A percentile compares a stretch with the other conserved stretches of the same genome.
Evolutionary conservation across 495 filamentous ascomycete genomes (phyloP).

Genomic region (Aspergillus conjunctus): DNA sequence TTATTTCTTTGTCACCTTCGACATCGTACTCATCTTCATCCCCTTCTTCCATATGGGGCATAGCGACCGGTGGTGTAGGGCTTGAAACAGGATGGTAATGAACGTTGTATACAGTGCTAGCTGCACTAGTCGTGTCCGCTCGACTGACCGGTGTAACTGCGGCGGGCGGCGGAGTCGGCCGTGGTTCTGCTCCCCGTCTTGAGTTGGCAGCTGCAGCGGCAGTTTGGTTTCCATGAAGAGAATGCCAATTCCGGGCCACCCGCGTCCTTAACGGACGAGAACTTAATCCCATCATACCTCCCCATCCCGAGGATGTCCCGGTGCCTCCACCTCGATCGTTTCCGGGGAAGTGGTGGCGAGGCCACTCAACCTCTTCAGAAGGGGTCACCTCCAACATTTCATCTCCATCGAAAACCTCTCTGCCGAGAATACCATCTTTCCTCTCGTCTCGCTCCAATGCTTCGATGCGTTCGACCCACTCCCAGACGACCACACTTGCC

Average conservation of each 20-base stretch:
- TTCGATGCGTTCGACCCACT: conserved; percentile 99
- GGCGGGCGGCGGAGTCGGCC: conserved; percentile 64
- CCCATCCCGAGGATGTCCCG: conserved; percentile 49
- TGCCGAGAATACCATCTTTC: conserved; percentile 90
- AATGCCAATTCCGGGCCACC: conserved; percentile 33
- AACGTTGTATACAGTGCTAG: conserved; percentile 84
- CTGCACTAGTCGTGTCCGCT: conserved; percentile 73
- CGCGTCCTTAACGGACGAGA: conserved; percentile 44
- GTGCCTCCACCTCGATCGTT: conserved; percentile 42
- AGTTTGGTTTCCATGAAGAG: conserved; percentile 21
- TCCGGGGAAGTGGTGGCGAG: conserved; percentile 38
- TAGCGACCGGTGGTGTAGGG: conserved; percentile 57
- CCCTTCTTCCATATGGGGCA: conserved; percentile 44
- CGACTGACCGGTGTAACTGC: conserved; percentile 72
- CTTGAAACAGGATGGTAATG: conserved; percentile 77
- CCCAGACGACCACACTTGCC: conserved; percentile 97
- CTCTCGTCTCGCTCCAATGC: conserved; percentile 93
- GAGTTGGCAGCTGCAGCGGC: conserved; percentile 23
- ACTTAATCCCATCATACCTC: conserved; percentile 43
- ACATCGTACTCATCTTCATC: conserved; percentile 32
- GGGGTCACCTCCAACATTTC: conserved; percentile 85
- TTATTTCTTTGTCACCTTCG: conserved; percentile 32
- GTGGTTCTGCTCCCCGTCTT: conserved; percentile 34
- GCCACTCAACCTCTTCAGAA: conserved; percentile 59
- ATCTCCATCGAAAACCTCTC: conserved; percentile 95